Evolutionary conservation across 305 asterid genomes (phyloP), one percentile per base, ranked within the genome.

Genomic region (Caryopteris hybrid): DNA sequence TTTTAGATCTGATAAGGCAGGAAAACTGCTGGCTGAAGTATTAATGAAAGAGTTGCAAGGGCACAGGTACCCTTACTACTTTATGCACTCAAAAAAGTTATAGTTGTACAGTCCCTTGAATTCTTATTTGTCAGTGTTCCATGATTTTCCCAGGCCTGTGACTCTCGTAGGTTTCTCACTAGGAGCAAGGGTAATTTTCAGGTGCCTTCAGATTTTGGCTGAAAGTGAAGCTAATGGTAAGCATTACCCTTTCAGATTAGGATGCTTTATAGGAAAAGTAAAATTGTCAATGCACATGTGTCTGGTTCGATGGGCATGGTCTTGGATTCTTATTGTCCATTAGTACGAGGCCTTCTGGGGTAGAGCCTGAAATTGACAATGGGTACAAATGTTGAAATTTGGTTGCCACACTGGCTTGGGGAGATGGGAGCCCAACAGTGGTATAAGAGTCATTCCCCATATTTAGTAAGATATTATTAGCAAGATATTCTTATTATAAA

Each of bases 101-200:
- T 21, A 13, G 55, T 39, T 36, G 17, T 72, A 42, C 36, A 21
- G 17, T 67, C 20, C 17, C 58, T 36, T 50, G 33, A 21, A 64
- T 51, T 51, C 75, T 56, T 22, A 47, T 51, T n/a, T 14, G 47
- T 47, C 23, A 69, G 72, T 62, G 59, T 58, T 9, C 69, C 57
- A 31, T 60, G 55, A 50, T 54, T 69, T 56, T 76, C 63, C 77
- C 87, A 92, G 97, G 93, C 98, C 97, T 25, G 98, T 90, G 76
- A 90, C 98, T 54, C 91, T 90, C 4, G 81, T 90, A 29, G 97
- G 97, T 27, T 92, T 90, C 79, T 92, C 98, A 18, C 96, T 92
- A 61, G 98, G 97, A 75, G 97, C 97, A 58, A 82, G 95, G 71
- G 95, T 88, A 47, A 83, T 92, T 74, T 86, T 92, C 81, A 86